A percentile compares a stretch with the other conserved stretches of the same genome.
Conservation (phyloP, 345 rosid species). For the Populus pruinosa region DNA sequence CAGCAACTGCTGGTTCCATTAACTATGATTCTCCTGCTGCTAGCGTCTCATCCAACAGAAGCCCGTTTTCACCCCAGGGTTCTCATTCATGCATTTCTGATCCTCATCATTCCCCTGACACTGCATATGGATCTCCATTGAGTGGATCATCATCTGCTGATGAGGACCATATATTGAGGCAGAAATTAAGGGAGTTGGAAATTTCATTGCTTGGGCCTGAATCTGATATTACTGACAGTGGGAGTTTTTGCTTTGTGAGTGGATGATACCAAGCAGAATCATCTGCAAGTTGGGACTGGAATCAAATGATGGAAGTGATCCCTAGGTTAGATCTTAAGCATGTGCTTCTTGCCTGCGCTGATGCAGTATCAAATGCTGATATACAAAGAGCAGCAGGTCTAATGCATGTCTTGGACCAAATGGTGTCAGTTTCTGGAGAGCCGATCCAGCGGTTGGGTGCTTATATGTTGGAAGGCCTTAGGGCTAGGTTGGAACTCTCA, state of each 20-base stretch:
- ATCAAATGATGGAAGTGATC: constrained; percentile 44
- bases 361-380: constrained; percentile 51
- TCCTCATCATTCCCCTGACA: constrained; percentile 65
- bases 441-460: constrained; percentile 82
- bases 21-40: constrained; percentile 64
- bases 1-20: constrained; percentile 39
- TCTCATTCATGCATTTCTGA: constrained; percentile 77
- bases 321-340: constrained; percentile 59
- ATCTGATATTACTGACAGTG: constrained; percentile 41
- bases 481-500: constrained; percentile 81
- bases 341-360: constrained; percentile 62
- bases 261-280: constrained; percentile 36
- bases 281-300: constrained; percentile 43
- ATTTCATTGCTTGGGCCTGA: constrained; percentile 62
- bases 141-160: constrained; percentile 64
- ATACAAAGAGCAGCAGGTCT: constrained; percentile 45
- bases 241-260: constrained; percentile 46
- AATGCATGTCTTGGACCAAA: constrained; percentile 68
- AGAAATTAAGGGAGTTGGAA: constrained; percentile 70
- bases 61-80: constrained; percentile 79
- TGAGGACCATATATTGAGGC: constrained; percentile 47
- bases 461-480: constrained; percentile 88
- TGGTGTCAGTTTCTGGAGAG: constrained; percentile 85
- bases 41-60: constrained; percentile 58
- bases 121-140: constrained; percentile 63